Evolutionary conservation across 345 rosid species (phyloP).

Genomic region (Dipteronia dyeriana): DNA sequence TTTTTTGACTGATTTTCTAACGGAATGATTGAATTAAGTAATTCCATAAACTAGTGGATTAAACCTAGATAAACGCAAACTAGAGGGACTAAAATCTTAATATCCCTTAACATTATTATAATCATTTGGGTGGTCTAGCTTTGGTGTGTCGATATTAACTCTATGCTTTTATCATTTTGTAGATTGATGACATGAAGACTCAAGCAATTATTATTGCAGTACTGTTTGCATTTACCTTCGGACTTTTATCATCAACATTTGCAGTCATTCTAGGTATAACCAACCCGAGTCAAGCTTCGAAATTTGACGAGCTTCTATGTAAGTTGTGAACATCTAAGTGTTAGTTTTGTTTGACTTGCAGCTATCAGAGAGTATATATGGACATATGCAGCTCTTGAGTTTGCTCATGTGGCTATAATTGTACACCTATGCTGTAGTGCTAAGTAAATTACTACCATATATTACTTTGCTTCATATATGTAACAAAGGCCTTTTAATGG

Average conservation of each 20-base stretch:
- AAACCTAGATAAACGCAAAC: too few relatives aligned
- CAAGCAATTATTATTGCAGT: conserved; percentile 76
- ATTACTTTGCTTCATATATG: too few relatives aligned
- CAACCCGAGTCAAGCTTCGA: conserved; percentile 1
- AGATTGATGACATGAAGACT: conserved; percentile 66
- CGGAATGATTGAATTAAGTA: too few relatives aligned
- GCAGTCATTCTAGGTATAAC: conserved; percentile 72
- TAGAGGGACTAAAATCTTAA: too few relatives aligned
- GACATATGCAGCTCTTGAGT: conserved; percentile 92
- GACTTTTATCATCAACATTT: conserved; percentile 67
- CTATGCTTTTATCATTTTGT: conserved; percentile 20
- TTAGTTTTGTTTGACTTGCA: conserved; percentile 35
- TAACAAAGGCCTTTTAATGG: not conserved
- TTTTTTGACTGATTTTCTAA: too few relatives aligned
- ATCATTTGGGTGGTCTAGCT: not conserved
- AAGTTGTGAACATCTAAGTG: not conserved
- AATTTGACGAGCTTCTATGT: not conserved
- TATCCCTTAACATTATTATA: not conserved
- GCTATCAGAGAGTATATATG: conserved; percentile 85
- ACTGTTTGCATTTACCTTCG: conserved; percentile 79
- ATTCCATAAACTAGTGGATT: too few relatives aligned
- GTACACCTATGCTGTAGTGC: conserved; percentile 42
- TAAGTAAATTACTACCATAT: not conserved
- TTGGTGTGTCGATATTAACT: conserved; percentile 15
- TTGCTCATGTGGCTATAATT: conserved; percentile 66